Evolutionary conservation across 768 basidiomycete species (phyloP), one percentile per base, ranked within the genome.

Genomic region (Phanerodontia chrysosporium): DNA sequence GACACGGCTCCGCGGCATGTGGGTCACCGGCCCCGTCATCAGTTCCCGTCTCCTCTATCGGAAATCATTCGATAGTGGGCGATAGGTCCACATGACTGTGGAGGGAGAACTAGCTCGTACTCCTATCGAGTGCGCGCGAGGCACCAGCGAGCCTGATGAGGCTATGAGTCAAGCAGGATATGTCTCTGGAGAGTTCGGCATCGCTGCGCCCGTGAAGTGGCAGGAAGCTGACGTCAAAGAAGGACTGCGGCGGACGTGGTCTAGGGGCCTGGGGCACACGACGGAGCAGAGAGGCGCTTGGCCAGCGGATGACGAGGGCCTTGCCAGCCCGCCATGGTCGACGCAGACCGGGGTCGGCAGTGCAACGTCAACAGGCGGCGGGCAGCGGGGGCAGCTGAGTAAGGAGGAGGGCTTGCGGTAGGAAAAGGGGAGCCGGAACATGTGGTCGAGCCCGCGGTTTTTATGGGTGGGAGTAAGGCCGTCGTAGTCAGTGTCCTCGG

Each of bases 181-280:
- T 42, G 18, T 42, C 18, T 18, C 10, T 42, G 39, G 39, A 42
- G 39, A 5, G 9, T 42, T 42, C 39, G 39, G 39, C 39, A 42
- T 18, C 16, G 18, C 55, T 57, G 64, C 58, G 27, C 45, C 74
- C 68, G 45, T 72, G 72, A 21, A 76, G 63, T n/a, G n/a, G n/a
- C 18, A 69, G 60, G 13, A 80, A 45, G 61, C 32, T 53, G 29
- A 49, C 30, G 51, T 59, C 58, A 45, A 14, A 18, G 32, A 35
- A 35, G 32, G 44, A 45, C 44, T n/a, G 44, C 44, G 44, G 44
- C 6, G 44, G 61, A 80, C 69, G 25, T 79, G 55, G 4, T 81
- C 80, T 0, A 77, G 80, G 32, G 73, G 39, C 32, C 4, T 70
- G 1, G 77, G 68, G 62, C 75, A 81, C 12, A 81, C 49, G n/a